Evolutionary conservation across 2,329 filamentous ascomycete species (phyloP), one percentile per base, ranked within the genome.

Genomic region (Fusarium verrucosum): DNA sequence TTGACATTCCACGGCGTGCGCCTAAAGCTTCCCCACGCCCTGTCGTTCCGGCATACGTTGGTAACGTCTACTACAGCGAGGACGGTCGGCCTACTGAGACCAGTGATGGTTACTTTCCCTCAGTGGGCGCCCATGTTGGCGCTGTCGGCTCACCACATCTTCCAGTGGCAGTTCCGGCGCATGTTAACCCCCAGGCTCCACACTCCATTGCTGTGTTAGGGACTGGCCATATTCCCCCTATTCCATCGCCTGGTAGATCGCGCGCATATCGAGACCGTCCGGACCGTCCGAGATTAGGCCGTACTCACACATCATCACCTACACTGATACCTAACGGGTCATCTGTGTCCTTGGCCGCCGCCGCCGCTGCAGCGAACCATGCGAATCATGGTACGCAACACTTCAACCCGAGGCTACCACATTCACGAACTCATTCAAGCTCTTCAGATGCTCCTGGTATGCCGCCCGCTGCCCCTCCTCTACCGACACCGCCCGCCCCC

Each of bases 71-170:
- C 72, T 81, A 84, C 68, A 73, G 82, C 62, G 89, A 92, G 25
- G 88, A 91, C 20, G 79, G 81, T 19, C 81, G 87, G 30, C 90
- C 90, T 10, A 81, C 85, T 5, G 91, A 94, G 74, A 84, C 82
- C 56, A 89, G 88, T 23, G 86, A 86, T 42, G 93, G 95, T 71
- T 97, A 97, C 76, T 97, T 96, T 70, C 91, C 92, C 28, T 89
- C 89, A 77, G 75, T 89, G 42, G 80, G 74, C 78, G 71, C 85
- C 49, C 62, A 66, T 32, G 36, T 36, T 20, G 63, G 62, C n/a
- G 71, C 85, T 46, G 79, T 77, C 62, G 77, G 77, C 69, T 78
- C 79, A 14, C 73, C 76, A 25, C 78, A 80, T 63, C 70, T 79
- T 65, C 75, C 79, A 13, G 70, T 79, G 22, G 76, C 80, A 40